Base-by-base conservation (phyloP, 1,284 basidiomycete species). In the Boletus calvinii region DNA sequence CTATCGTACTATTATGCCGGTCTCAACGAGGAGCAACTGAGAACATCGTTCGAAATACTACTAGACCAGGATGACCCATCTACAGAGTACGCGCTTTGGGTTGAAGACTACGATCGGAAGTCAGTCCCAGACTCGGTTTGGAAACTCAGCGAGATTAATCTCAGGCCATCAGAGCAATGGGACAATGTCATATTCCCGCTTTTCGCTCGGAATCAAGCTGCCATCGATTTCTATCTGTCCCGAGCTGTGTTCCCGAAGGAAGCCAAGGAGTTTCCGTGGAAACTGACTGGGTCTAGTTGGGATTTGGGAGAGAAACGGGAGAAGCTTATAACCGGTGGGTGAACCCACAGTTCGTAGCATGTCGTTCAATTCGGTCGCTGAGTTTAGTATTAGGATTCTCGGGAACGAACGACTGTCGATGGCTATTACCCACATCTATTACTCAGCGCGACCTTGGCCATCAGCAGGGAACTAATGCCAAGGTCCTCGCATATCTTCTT, bases 1-100 rank as follows among this genome's bases (percentile, higher is more conserved):
- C 63, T 80, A n/a, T 71, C 69, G 6, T 80, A 80, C 53, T 80
- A 80, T 47, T 78, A 80, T 42, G 59, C 63, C 6, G 79, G 80
- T 3, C 67, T 81, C 31, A 65, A 60, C 0, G 46, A 64, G 8
- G 44, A 62, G 1, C 73, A 80, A 49, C 52, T 81, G 3, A 59
- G 62, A 22, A 41, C 48, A 4, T 70, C 66, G 48, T 78, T 81
- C 41, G 57, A 72, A 10, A 55, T 70, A 1, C 59, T 81, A 2
- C 58, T 66, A 41, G 74, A 70, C 29, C 64, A 67, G 5, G 77
- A 78, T 51, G 73, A 79, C 51, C 76, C 77, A 3, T 57, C 55
- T 0, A 43, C 64, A 8, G 72, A 74, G 50, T 81, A 81, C 37
- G 63, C 73, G 32, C 53, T 57, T 6, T 81, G 79, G 80, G 63